Percentiles rank a stretch among this genome's conserved stretches.
Conservation (phyloP, 257 asterid species). For the Rauvolfia tetraphylla region DNA sequence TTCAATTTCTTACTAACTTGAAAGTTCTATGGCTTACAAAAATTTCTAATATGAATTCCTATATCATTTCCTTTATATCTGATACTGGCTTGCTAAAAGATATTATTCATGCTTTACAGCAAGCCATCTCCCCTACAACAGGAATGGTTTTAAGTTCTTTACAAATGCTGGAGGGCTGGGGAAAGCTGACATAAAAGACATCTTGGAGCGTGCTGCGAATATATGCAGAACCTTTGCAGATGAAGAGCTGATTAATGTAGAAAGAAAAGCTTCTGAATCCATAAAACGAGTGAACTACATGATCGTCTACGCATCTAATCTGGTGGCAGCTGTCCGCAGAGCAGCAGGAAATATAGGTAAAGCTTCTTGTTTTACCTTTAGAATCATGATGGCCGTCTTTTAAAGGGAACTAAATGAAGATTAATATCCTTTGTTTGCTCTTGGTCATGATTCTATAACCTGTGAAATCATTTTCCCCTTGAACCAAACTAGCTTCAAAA, state of each 20-base stretch:
- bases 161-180: conserved; percentile 91
- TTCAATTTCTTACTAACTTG: background rate
- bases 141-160: conserved; percentile 96
- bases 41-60: background rate
- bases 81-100: conserved; percentile 6
- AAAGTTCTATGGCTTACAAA: background rate
- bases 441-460: background rate
- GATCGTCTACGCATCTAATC: conserved; percentile 81
- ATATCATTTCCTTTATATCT: background rate
- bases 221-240: conserved; percentile 53
- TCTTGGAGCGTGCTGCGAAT: conserved; percentile 81
- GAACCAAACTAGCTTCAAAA: background rate
- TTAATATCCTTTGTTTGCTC: conserved; percentile 3
- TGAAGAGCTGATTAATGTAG: conserved; percentile 45
- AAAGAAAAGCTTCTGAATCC: conserved; percentile 42
- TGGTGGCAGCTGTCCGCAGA: conserved; percentile 89
- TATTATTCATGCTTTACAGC: conserved; percentile 52
- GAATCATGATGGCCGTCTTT: background rate
- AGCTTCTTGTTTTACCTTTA: conserved; percentile 13
- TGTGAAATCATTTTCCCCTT: background rate
- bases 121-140: conserved; percentile 97
- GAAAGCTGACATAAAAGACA: conserved; percentile 89
- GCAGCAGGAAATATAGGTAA: conserved; percentile 85
- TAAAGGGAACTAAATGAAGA: background rate
- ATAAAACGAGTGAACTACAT: conserved; percentile 79